Evolutionary conservation across 768 basidiomycete species (phyloP).

Genomic region (Lactarius psammicola): DNA sequence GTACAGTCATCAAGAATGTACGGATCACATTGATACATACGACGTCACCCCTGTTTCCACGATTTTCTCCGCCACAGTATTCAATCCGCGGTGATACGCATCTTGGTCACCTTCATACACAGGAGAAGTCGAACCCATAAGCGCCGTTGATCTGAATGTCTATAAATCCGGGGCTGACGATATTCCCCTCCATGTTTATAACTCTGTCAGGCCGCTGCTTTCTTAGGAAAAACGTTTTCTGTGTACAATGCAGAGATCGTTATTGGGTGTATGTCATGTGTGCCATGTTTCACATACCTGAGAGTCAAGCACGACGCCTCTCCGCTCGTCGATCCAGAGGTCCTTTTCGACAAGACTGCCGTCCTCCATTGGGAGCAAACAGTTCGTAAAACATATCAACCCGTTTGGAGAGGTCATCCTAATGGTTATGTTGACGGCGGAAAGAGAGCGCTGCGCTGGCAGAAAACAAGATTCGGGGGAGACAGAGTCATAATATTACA

Average conservation of each 20-base stretch:
- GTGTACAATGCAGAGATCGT: slow-evolving; percentile 17
- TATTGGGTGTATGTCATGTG: background rate
- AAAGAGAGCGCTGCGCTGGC: background rate
- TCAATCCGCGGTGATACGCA: slow-evolving; percentile 64
- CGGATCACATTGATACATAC: slow-evolving; percentile 50
- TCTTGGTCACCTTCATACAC: slow-evolving; percentile 72
- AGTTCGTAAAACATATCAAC: slow-evolving; percentile 86
- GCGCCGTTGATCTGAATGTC: slow-evolving; percentile 92
- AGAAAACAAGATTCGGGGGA: background rate
- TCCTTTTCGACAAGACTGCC: slow-evolving; percentile 72
- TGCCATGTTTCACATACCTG: slow-evolving; percentile 44
- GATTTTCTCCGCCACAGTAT: slow-evolving; percentile 69
- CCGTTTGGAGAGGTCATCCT: slow-evolving; percentile 51
- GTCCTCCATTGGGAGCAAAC: slow-evolving; percentile 75
- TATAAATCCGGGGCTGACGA: slow-evolving; percentile 82
- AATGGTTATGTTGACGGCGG: background rate
- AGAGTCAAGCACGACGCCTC: slow-evolving; percentile 73
- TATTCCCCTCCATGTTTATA: slow-evolving; percentile 73
- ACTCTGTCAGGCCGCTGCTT: slow-evolving; percentile 59
- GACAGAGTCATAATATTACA: slow-evolving; percentile 5
- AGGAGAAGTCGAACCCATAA: slow-evolving; percentile 85
- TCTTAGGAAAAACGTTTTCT: slow-evolving; percentile 67
- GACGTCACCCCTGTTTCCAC: slow-evolving; percentile 87
- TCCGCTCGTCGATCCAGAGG: slow-evolving; percentile 75
- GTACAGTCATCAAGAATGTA: slow-evolving; percentile 12